These are phyloP conservation scores for Apium graveolens DNA, from an alignment of 129 eudicot species.

Conservation along the genomic window DNA sequence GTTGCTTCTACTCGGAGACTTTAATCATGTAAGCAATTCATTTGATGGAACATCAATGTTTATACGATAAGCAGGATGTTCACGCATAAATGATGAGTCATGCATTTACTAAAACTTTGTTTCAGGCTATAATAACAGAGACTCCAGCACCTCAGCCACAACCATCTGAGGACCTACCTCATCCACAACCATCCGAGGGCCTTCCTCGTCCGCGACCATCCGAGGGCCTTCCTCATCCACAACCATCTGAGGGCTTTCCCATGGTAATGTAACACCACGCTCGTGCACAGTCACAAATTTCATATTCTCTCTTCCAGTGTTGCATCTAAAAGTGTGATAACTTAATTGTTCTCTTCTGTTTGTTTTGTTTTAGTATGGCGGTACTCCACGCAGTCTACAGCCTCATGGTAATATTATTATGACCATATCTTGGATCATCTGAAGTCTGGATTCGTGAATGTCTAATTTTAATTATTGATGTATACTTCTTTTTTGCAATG, in stretches of 20 bases:
- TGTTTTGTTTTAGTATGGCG: slow-evolving; percentile 28
- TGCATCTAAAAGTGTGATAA: neutral
- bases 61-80: neutral
- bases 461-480: too few species aligned
- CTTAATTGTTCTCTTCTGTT: neutral
- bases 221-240: too few species aligned
- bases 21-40: neutral
- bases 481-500: too few species aligned
- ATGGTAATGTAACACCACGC: slow-evolving; percentile 24
- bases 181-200: neutral
- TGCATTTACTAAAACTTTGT: neutral
- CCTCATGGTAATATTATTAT: slow-evolving; percentile 28
- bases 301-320: neutral
- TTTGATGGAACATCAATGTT: neutral
- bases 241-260: slow-evolving; percentile 11
- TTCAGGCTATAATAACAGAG: slow-evolving; percentile 30
- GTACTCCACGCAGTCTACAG: slow-evolving; percentile 40
- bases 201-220: neutral
- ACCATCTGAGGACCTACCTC: slow-evolving; percentile 8
- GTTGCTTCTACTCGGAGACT: slow-evolving; percentile 1
- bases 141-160: slow-evolving; percentile 50
- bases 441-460: neutral
- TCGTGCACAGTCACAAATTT: neutral
- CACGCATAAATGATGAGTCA: neutral
- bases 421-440: neutral